phyloP scores from a whole-genome alignment of 1,139 yeast genomes.

The Barnettozyma hawaiiensis region DNA sequence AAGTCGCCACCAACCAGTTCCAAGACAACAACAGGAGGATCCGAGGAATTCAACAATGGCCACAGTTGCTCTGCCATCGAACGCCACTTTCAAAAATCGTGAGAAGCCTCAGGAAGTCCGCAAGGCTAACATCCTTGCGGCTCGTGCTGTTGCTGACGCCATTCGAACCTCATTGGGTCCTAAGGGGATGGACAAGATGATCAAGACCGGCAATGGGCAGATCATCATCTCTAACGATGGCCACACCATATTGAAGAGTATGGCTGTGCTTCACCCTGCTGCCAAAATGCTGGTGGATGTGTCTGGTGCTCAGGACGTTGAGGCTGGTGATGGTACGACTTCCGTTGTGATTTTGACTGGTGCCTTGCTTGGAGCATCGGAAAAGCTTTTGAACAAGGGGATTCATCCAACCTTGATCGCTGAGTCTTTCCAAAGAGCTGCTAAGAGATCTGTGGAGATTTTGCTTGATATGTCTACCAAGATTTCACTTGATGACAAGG shows the following conservation, averaged over 20 bases:
- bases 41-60: constrained; percentile 17
- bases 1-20: constrained; percentile 1
- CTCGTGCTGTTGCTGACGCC: constrained; percentile 97
- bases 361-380: constrained; percentile 91
- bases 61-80: constrained; percentile 47
- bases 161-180: constrained; percentile 97
- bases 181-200: constrained; percentile 99
- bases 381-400: constrained; percentile 79
- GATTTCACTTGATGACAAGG: constrained; percentile 70
- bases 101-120: constrained; percentile 98
- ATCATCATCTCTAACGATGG: constrained; percentile 97
- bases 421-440: constrained; percentile 93
- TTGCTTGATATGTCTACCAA: constrained; percentile 78
- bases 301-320: constrained; percentile 95
- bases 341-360: constrained; percentile 96
- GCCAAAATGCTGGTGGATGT: constrained; percentile 98
- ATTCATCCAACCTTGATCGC: constrained; percentile 95
- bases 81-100: constrained; percentile 86
- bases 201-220: constrained; percentile 87
- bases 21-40: neutral
- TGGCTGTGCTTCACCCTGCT: constrained; percentile 98
- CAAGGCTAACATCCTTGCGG: constrained; percentile 87
- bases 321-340: constrained; percentile 99
- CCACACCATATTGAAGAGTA: constrained; percentile 90
- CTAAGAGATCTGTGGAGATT: constrained; percentile 78